A percentile compares a stretch with the other conserved stretches of the same genome.
Evolutionary conservation across 176 grass and related monocot species (phyloP).

Genomic region (Musa beccarii): DNA sequence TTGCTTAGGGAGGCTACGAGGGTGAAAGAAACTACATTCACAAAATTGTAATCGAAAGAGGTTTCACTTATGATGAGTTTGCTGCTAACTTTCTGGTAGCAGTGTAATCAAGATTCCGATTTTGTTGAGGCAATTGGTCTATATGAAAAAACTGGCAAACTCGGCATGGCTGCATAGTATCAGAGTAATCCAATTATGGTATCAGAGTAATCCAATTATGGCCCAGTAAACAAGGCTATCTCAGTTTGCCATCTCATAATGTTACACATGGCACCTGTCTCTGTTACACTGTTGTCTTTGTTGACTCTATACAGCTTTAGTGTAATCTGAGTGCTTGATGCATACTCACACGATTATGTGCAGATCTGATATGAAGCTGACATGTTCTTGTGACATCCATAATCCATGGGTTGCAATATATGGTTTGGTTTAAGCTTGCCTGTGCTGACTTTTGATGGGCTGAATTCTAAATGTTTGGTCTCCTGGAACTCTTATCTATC

Average conservation of each 20-base stretch:
- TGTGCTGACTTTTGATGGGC: background rate
- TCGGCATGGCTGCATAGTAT: background rate
- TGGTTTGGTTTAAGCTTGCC: conserved; percentile 14
- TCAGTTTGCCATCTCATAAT: conserved; percentile 1
- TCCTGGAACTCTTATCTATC: conserved; percentile 18
- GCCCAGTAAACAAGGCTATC: conserved; percentile 2
- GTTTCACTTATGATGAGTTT: conserved; percentile 5
- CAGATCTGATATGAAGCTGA: conserved; percentile 12
- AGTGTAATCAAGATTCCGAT: conserved; percentile 8
- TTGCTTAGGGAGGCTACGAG: conserved; percentile 1
- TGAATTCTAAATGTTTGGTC: conserved; percentile 1
- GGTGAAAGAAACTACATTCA: conserved; percentile 19
- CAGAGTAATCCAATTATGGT: too few relatives aligned
- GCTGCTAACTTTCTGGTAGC: conserved; percentile 7
- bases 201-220: background rate
- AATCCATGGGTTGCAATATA: conserved; percentile 9
- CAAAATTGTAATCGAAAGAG: background rate
- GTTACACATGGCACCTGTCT: background rate
- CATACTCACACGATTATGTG: background rate
- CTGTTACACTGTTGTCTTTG: background rate
- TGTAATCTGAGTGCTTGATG: background rate
- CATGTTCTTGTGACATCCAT: conserved; percentile 4
- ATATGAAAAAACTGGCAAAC: background rate
- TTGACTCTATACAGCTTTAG: background rate
- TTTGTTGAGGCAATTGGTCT: conserved; percentile 2